Evolutionary conservation across 805 yeast genomes (phyloP).

Genomic region (Cyberlindnera mycetangii): DNA sequence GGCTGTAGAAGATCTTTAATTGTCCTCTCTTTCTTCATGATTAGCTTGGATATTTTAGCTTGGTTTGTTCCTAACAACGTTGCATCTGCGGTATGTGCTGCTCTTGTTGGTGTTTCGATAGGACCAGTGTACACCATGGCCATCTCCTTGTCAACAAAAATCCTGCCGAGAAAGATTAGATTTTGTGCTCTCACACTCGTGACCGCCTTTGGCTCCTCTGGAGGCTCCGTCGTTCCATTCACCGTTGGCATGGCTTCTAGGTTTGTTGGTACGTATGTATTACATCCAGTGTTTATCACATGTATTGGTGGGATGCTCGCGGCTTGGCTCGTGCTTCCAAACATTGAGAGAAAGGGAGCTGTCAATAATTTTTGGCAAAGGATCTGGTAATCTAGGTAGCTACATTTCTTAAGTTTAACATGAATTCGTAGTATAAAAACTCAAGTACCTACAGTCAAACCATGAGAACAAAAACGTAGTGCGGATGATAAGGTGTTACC

Average conservation of each 20-base stretch:
- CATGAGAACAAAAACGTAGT: too few species aligned
- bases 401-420: neutral
- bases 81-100: slow-evolving; percentile 43
- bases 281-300: slow-evolving; percentile 44
- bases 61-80: slow-evolving; percentile 48
- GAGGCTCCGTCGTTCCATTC: slow-evolving; percentile 54
- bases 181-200: slow-evolving; percentile 46
- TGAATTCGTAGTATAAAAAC: too few species aligned
- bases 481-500: too few species aligned
- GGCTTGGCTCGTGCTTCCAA: slow-evolving; percentile 44
- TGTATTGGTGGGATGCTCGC: slow-evolving; percentile 34
- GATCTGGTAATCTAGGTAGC: slow-evolving; percentile 17
- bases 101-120: slow-evolving; percentile 48
- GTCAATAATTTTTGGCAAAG: slow-evolving; percentile 22
- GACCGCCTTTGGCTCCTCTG: slow-evolving; percentile 54
- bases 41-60: slow-evolving; percentile 37
- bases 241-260: slow-evolving; percentile 48
- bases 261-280: slow-evolving; percentile 42
- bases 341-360: slow-evolving; percentile 33
- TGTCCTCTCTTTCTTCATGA: slow-evolving; percentile 33
- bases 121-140: slow-evolving; percentile 57
- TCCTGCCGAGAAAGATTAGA: slow-evolving; percentile 49
- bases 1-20: slow-evolving; percentile 45
- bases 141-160: slow-evolving; percentile 41
- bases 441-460: too few species aligned